A percentile compares a stretch with the other conserved stretches of the same genome.
Evolutionary conservation across 208 protist species (phyloP).

Genomic region (Endotrypanum monterogeii): DNA sequence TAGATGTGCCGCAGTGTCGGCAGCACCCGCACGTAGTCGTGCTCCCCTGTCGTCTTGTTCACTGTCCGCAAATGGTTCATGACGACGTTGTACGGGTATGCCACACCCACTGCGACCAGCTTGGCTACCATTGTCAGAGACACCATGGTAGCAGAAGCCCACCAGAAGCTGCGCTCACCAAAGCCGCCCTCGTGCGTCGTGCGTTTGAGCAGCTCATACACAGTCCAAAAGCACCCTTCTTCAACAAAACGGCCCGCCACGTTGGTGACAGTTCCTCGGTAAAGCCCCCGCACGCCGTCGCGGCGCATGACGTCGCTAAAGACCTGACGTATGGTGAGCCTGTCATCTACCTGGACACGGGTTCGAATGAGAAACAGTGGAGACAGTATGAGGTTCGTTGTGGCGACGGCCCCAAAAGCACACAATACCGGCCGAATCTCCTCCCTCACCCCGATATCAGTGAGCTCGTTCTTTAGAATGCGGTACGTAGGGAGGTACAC

Average conservation of each 20-base stretch:
- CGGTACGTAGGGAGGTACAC: conserved; percentile 88
- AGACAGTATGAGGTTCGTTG: conserved; percentile 73
- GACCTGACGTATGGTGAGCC: conserved; percentile 75
- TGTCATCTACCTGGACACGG: conserved; percentile 84
- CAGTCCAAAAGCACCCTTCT: conserved; percentile 85
- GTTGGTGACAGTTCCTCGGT: conserved; percentile 87
- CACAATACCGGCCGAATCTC: conserved; percentile 52
- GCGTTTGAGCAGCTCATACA: conserved; percentile 89
- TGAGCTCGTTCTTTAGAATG: conserved; percentile 63
- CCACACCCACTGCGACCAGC: conserved; percentile 60
- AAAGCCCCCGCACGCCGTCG: conserved; percentile 79
- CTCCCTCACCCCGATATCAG: conserved; percentile 47
- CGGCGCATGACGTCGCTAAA: conserved; percentile 62
- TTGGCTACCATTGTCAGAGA: conserved; percentile 85
- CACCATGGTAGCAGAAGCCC: conserved; percentile 68
- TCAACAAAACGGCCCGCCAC: conserved; percentile 85
- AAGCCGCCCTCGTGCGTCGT: conserved; percentile 66
- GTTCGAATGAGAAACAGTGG: conserved; percentile 90
- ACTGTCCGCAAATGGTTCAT: conserved; percentile 90
- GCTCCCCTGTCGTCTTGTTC: conserved; percentile 74
- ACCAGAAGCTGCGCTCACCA: conserved; percentile 49
- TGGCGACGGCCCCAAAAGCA: conserved; percentile 75
- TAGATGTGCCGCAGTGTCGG: conserved; percentile 84
- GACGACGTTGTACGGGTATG: conserved; percentile 92
- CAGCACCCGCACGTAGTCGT: conserved; percentile 66